A percentile compares a stretch with the other conserved stretches of the same genome.
Evolutionary conservation across 169 alveolate genomes (phyloP).

Genomic region (Cryptosporidium viatorum): DNA sequence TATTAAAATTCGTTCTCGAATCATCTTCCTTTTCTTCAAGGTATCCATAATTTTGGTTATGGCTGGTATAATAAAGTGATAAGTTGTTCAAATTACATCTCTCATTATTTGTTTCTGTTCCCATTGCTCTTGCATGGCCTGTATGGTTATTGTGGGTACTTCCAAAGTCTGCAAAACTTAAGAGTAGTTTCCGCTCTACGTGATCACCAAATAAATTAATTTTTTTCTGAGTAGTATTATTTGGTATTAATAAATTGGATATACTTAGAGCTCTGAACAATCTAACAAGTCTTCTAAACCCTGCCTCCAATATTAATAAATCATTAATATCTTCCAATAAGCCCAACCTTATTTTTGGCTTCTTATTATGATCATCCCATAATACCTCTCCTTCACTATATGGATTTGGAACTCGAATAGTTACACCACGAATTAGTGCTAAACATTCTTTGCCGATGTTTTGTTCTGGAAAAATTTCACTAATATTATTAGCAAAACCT

Average conservation of each 20-base stretch:
- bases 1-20: too few species aligned
- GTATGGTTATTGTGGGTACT: background rate
- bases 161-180: background rate
- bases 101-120: constrained; percentile 7
- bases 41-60: background rate
- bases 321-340: constrained; percentile 41
- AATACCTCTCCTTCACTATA: constrained; percentile 57
- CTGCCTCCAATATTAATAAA: constrained; percentile 54
- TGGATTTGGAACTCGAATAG: constrained; percentile 52
- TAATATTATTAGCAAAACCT: constrained; percentile 27
- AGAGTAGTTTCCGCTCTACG: background rate
- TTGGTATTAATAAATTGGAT: constrained; percentile 26
- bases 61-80: background rate
- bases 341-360: constrained; percentile 11
- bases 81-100: constrained; percentile 17
- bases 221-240: background rate
- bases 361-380: constrained; percentile 34
- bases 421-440: constrained; percentile 39
- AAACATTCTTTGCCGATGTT: constrained; percentile 14
- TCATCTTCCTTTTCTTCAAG: background rate
- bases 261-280: constrained; percentile 31
- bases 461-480: background rate
- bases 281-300: constrained; percentile 32
- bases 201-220: background rate
- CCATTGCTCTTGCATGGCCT: background rate